Percentiles rank a stretch among this genome's conserved stretches.
Evolutionary conservation across 2,329 filamentous ascomycete species (phyloP).

Genomic region (Claviceps sorghi): DNA sequence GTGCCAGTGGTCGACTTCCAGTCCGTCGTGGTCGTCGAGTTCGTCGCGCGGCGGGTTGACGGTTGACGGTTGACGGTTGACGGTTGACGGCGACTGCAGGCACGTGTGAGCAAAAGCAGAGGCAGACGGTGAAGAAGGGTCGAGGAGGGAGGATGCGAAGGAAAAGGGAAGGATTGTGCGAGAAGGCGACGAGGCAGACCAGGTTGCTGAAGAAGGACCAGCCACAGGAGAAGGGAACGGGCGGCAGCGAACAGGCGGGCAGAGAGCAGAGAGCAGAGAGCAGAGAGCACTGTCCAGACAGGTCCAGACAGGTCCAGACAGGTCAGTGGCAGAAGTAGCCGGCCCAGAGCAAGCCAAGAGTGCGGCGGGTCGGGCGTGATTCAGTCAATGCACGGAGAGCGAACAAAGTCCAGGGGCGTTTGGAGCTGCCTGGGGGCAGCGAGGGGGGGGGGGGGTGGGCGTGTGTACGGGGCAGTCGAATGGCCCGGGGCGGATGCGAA

Average conservation of each 20-base stretch:
- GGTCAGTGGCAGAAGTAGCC: neutral
- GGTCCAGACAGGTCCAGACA: too few species aligned
- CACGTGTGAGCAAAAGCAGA: slow-evolving; percentile 4
- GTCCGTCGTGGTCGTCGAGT: neutral
- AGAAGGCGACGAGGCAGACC: slow-evolving; percentile 4
- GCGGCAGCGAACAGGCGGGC: neutral
- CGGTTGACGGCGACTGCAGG: slow-evolving; percentile 3
- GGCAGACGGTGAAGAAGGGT: slow-evolving; percentile 1
- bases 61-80: neutral
- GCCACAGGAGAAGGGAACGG: slow-evolving; percentile 5
- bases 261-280: neutral
- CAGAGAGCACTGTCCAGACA: neutral
- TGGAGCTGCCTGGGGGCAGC: too few species aligned
- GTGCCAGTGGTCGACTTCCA: slow-evolving; percentile 3
- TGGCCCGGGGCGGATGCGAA: neutral
- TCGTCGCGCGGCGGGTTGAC: neutral
- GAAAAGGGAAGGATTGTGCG: neutral
- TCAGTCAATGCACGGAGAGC: neutral
- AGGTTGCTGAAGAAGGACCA: neutral
- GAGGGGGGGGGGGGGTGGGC: neutral
- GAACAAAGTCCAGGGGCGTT: neutral
- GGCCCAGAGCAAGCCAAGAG: neutral
- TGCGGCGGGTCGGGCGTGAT: neutral
- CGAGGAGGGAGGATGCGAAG: slow-evolving; percentile 1
- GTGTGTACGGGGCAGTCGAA: neutral